phyloP scores from a whole-genome alignment of 768 basidiomycete species.

The Boletus reticuloceps region DNA sequence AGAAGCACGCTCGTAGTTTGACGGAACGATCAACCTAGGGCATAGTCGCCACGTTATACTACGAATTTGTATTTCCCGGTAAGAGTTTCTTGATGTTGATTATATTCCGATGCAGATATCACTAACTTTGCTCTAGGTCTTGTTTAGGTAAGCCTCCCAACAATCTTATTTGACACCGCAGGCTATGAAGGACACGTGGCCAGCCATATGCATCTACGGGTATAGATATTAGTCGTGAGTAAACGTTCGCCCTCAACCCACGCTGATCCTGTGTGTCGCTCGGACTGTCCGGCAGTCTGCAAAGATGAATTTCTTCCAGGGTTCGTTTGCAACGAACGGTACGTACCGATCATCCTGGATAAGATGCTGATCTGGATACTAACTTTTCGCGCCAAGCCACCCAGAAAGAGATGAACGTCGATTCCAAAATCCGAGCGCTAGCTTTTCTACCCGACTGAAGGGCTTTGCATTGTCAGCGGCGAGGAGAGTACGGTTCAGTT shows the following conservation, averaged over 20 bases:
- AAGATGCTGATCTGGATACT: neutral
- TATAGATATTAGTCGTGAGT: neutral
- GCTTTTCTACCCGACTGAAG: constrained; percentile 6
- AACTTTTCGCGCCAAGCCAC: neutral
- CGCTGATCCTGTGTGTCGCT: neutral
- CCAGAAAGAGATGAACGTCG: neutral
- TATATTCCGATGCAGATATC: too few relatives aligned
- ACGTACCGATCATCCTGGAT: neutral
- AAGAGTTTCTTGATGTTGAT: too few relatives aligned
- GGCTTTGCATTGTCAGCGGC: constrained; percentile 3
- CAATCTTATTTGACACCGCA: neutral
- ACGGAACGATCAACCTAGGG: too few relatives aligned
- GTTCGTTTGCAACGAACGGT: neutral
- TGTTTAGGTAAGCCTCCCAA: too few relatives aligned
- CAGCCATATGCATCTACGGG: too few relatives aligned
- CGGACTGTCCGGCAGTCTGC: neutral
- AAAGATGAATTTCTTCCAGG: constrained; percentile 1
- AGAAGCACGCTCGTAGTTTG: too few relatives aligned
- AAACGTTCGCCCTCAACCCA: neutral
- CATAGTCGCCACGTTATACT: too few relatives aligned
- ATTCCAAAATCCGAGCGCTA: constrained; percentile 10
- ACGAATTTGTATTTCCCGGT: too few relatives aligned
- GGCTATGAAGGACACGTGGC: neutral
- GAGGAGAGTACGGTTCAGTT: constrained; percentile 10
- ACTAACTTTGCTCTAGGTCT: too few relatives aligned